phyloP scores from a whole-genome alignment of 768 basidiomycete species.

The Pisolithus orientalis region DNA sequence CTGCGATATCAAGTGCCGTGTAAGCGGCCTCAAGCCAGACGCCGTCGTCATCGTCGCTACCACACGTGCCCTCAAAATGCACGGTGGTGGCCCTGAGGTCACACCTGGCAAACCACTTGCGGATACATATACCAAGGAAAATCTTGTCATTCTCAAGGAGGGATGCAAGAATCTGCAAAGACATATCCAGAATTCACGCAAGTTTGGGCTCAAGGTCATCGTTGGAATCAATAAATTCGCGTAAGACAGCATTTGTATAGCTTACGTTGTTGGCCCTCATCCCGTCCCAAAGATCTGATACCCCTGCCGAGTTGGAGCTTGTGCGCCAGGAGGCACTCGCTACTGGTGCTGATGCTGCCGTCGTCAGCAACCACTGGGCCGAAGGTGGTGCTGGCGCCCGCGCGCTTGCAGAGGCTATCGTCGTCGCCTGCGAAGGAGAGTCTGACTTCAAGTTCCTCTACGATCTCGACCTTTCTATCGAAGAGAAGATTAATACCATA shows the following conservation, averaged over 20 bases:
- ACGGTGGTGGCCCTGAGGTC: conserved; percentile 95
- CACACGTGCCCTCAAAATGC: conserved; percentile 98
- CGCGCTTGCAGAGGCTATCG: conserved; percentile 87
- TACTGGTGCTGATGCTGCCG: conserved; percentile 90
- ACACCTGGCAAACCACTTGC: conserved; percentile 92
- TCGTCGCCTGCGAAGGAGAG: conserved; percentile 74
- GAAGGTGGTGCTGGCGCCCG: conserved; percentile 88
- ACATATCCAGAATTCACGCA: conserved; percentile 92
- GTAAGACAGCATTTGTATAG: conserved; percentile 41
- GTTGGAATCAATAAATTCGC: conserved; percentile 94
- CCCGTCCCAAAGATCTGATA: conserved; percentile 60
- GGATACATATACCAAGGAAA: conserved; percentile 91
- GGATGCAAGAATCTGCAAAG: conserved; percentile 90
- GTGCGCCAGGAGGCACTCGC: conserved; percentile 73
- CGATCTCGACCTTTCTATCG: conserved; percentile 75
- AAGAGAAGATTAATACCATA: conserved; percentile 84
- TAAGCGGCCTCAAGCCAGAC: conserved; percentile 88
- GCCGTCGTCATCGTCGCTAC: conserved; percentile 96
- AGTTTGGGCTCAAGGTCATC: conserved; percentile 95
- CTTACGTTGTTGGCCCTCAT: neutral
- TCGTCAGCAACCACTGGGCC: conserved; percentile 97
- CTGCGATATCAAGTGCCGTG: conserved; percentile 98
- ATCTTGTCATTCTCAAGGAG: conserved; percentile 81
- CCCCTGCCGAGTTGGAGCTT: conserved; percentile 81
- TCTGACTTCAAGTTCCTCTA: conserved; percentile 93